These are phyloP conservation scores for Nowakowskiella sp. DNA, from an alignment of 192 early-diverging fungal genomes.

Conservation along the genomic window DNA sequence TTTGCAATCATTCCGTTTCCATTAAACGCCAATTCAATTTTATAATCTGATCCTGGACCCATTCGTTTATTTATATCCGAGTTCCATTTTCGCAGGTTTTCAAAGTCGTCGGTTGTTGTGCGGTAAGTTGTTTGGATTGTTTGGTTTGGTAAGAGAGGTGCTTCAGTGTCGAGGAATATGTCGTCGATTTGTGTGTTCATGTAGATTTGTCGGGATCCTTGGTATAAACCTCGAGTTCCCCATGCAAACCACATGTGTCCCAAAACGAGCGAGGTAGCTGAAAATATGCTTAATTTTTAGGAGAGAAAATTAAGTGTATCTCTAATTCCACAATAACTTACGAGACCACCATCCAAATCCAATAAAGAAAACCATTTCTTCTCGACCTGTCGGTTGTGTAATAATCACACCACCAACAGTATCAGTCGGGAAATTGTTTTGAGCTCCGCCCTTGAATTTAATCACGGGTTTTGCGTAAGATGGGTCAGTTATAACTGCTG, in stretches of 20 bases:
- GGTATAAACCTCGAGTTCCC: constrained; percentile 36
- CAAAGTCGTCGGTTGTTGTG: constrained; percentile 18
- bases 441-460: constrained; percentile 4
- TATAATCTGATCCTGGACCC: constrained; percentile 26
- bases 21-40: constrained; percentile 31
- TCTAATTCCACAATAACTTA: too few species aligned
- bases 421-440: constrained; percentile 7
- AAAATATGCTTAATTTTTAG: too few species aligned
- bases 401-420: constrained; percentile 30
- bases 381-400: constrained; percentile 10
- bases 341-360: constrained; percentile 39
- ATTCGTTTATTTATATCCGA: constrained; percentile 24
- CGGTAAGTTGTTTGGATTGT: constrained; percentile 29
- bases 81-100: constrained; percentile 28
- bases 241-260: constrained; percentile 33
- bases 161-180: constrained; percentile 27
- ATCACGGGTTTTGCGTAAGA: constrained; percentile 8
- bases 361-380: constrained; percentile 42
- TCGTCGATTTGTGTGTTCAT: constrained; percentile 32
- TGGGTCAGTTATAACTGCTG: constrained; percentile 13
- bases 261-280: constrained; percentile 16
- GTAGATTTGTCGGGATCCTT: constrained; percentile 41
- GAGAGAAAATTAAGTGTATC: too few species aligned
- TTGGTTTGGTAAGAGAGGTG: too few species aligned
- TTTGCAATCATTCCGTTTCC: constrained; percentile 34